These are phyloP conservation scores for Schizochytrium sp. DNA, from an alignment of 108 stramenopile species.

Conservation along the genomic window DNA sequence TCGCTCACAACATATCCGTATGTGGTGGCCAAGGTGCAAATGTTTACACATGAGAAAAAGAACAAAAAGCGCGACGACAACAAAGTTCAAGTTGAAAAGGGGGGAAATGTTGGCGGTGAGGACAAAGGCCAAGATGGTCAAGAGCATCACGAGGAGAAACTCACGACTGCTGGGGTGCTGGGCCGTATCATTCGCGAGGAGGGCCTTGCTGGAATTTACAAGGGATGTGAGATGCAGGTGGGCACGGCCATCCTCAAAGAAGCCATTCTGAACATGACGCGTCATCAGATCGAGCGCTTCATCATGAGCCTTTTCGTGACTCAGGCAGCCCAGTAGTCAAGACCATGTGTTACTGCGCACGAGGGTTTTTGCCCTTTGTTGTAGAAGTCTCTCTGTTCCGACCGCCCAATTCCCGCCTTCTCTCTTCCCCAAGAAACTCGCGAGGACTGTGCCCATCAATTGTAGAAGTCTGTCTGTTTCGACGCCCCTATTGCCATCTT, in stretches of 20 bases:
- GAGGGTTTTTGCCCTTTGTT: too few species aligned
- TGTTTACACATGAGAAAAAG: neutral
- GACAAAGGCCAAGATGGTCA: neutral
- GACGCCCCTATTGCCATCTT: too few species aligned
- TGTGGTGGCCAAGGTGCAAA: constrained; percentile 4
- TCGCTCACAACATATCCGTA: neutral
- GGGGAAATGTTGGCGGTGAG: too few species aligned
- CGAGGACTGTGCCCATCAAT: too few species aligned
- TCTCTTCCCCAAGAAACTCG: too few species aligned
- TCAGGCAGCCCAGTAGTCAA: neutral
- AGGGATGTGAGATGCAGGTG: constrained; percentile 2
- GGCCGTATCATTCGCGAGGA: neutral
- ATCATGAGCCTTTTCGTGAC: neutral
- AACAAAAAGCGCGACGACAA: neutral
- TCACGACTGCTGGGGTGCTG: neutral
- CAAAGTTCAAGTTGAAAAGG: too few species aligned
- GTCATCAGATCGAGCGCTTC: neutral
- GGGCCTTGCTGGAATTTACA: neutral
- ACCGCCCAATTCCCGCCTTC: too few species aligned
- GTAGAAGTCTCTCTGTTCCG: too few species aligned
- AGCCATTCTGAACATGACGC: neutral
- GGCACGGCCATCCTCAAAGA: neutral
- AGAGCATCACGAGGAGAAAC: neutral
- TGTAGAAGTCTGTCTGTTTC: too few species aligned
- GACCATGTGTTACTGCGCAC: too few species aligned